These are phyloP conservation scores for Flaveria trinervia DNA, from an alignment of 129 eudicot species.

Conservation along the genomic window DNA sequence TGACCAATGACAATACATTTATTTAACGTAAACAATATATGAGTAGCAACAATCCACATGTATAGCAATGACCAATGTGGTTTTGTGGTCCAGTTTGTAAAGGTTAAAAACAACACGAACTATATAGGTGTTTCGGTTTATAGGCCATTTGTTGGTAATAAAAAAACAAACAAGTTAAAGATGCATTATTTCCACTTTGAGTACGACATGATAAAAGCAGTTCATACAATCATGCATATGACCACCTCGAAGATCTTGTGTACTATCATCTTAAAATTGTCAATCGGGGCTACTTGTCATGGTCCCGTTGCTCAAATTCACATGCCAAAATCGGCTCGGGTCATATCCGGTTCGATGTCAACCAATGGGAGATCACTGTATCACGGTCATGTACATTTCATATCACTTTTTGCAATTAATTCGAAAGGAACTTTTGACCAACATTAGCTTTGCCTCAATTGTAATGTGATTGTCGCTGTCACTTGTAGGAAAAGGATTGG, in stretches of 20 bases:
- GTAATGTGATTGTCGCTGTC: conserved; percentile 19
- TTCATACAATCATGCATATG: background rate
- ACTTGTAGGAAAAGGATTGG: background rate
- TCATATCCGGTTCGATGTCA: background rate
- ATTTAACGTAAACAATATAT: conserved; percentile 8
- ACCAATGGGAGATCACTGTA: background rate
- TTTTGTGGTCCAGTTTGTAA: conserved; percentile 14
- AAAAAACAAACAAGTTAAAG: conserved; percentile 5
- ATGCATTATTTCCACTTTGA: conserved; percentile 2
- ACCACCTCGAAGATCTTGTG: conserved; percentile 9
- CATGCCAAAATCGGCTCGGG: background rate
- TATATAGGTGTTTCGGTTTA: conserved; percentile 1
- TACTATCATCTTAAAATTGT: conserved; percentile 6
- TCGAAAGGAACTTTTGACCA: conserved; percentile 9
- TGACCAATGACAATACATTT: background rate
- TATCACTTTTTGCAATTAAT: conserved; percentile 1
- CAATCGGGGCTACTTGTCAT: background rate
- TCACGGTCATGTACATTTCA: background rate
- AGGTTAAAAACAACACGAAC: conserved; percentile 2
- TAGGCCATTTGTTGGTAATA: background rate
- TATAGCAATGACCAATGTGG: background rate
- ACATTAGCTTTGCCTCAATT: background rate
- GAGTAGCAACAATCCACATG: background rate
- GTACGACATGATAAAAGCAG: conserved; percentile 17
- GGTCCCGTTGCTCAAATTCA: background rate